Base-by-base conservation (phyloP, 2,329 filamentous ascomycete species). In the Cladosporium sp. region DNA sequence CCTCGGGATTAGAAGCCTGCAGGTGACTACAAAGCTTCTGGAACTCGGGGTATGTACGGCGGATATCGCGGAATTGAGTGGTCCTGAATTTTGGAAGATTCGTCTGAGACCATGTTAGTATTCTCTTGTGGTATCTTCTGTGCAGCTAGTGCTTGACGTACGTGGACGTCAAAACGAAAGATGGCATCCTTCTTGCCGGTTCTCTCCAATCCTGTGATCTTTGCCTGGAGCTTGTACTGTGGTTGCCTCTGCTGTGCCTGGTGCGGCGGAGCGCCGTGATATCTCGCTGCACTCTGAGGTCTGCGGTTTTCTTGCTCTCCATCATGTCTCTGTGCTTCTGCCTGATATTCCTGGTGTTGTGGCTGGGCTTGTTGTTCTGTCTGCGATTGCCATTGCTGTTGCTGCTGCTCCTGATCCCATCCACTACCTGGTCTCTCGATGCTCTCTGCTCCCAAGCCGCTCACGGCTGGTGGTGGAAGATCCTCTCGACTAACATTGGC, bases 1-100 rank as follows among this genome's bases (percentile, higher is more conserved):
- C 86, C 69, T 98, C 93, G 3, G 93, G 93, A 63, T 97, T 97
- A n/a, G 92, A 91, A 19, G 92, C 96, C 67, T 96, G 90, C 51
- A 98, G 77, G 69, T 98, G 93, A 52, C 95, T 88, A 50, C 87
- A 89, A n/a, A 98, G 84, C 71, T 97, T 98, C 57, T 88, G 79
- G 63, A 98, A 98, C 67, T 98, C 93, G 41, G 88, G 90, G 70
- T 98, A 93, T 54, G 94, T 85, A 53, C 93, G 88, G 60, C 93
- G 87, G 58, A 98, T 90, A 70, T 98, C 93, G 64, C 93, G 90
- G 72, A 96, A 98, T 69, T 98, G 93, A 4, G 93, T 98, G 0
- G 93, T 98, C 61, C 93, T 83, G 70, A 96, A 98, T 60, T 92
- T 92, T 47, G 92, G 91, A n/a, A 98, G 85, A 71, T 98, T 98